Base-by-base conservation (phyloP, 345 rosid species). In the Noccaea caerulescens region DNA sequence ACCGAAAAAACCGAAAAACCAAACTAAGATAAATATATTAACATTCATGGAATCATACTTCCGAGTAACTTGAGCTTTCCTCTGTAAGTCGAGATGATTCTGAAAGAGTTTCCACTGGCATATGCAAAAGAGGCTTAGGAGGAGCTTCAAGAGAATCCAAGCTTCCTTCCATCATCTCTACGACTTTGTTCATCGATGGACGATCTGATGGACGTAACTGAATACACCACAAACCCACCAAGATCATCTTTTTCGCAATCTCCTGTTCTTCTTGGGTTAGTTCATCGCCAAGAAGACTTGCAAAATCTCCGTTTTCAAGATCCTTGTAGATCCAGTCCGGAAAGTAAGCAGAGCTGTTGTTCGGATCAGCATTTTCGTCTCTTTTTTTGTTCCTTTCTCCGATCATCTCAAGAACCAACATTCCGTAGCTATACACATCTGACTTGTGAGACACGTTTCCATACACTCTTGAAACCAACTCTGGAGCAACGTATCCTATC, bases 391-490 rank as follows among this genome's bases (percentile, higher is more conserved):
- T 68, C 43, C 56, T 80, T 14, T 68, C 80, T 5, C 81, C 80
- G 3, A 82, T 66, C 82, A 84, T 79, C 37, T 82, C 71, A n/a
- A 82, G 74, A 53, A 82, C 76, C 73, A 86, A 62, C 83, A 80
- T 86, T 52, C 83, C 83, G 7, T 79, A 80, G 45, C 86, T 82
- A 1, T 85, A 83, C 1, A 80, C 82, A 67, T 85, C 81, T 0
- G 80, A 82, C 49, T 83, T 82, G 61, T 80, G 65, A 42, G 83
- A 82, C 1, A 57, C 81, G 46, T 32, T 58, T 9, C 87, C 82
- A 23, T 82, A 67, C 62, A 63, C 54, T 70, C 80, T 70, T 8
- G 71, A 66, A 18, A 77, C 68, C 46, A 85, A 34, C 46, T 83
- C 80, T 0, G 84, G 85, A 4, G 89, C 85, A 18, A 83, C 82